phyloP scores from a whole-genome alignment of 2,329 filamentous ascomycete genomes.

The Hypoxylon sp. region DNA sequence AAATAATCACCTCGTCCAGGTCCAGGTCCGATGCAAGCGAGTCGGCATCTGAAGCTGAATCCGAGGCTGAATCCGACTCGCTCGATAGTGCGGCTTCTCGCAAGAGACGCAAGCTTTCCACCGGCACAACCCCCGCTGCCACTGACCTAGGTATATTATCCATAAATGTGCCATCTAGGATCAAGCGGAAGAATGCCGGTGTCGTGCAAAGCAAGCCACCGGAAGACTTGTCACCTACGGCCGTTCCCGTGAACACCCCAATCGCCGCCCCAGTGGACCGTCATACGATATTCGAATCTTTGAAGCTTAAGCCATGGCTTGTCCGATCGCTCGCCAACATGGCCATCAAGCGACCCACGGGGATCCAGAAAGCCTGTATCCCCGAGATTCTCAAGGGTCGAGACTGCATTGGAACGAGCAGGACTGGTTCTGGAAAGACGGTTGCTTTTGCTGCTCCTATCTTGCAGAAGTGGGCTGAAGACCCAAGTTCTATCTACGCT shows the following conservation, averaged over 20 bases:
- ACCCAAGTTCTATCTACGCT: slow-evolving; percentile 91
- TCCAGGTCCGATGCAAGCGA: slow-evolving; percentile 42
- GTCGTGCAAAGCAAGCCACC: slow-evolving; percentile 37
- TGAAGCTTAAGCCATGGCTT: slow-evolving; percentile 88
- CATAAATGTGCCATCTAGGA: slow-evolving; percentile 66
- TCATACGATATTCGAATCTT: slow-evolving; percentile 76
- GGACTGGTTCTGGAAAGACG: slow-evolving; percentile 97
- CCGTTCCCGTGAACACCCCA: slow-evolving; percentile 39
- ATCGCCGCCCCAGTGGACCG: slow-evolving; percentile 62
- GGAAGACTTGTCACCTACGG: slow-evolving; percentile 31
- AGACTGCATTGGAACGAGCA: slow-evolving; percentile 94
- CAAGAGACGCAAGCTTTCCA: slow-evolving; percentile 54
- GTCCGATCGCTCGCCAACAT: slow-evolving; percentile 80
- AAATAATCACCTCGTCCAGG: slow-evolving; percentile 34
- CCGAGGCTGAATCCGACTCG: slow-evolving; percentile 64
- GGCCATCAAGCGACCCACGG: slow-evolving; percentile 89
- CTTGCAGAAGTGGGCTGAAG: slow-evolving; percentile 90
- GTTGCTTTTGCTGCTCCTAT: slow-evolving; percentile 96
- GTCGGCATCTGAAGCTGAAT: slow-evolving; percentile 52
- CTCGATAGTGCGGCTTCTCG: slow-evolving; percentile 57
- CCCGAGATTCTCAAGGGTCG: slow-evolving; percentile 90
- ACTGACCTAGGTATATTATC: slow-evolving; percentile 57
- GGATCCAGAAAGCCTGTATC: slow-evolving; percentile 93
- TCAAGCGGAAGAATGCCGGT: slow-evolving; percentile 57
- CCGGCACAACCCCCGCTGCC: slow-evolving; percentile 51